phyloP scores from a whole-genome alignment of 805 yeast genomes.

The Saccharomycopsis synnaedendra region DNA sequence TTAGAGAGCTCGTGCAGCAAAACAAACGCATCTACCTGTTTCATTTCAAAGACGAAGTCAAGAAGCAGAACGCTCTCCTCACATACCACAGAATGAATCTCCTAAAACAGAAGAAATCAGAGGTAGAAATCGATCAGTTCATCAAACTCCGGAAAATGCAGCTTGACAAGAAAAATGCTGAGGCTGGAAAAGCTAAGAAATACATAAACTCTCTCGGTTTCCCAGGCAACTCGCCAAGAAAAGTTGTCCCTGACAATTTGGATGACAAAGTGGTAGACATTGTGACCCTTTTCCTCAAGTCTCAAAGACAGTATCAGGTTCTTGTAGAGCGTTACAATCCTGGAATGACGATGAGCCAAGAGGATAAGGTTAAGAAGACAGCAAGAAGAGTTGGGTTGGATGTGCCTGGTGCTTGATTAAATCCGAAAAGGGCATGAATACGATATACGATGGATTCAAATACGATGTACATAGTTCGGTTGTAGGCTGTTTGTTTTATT shows the following conservation, averaged over 20 bases:
- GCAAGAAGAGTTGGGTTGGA: constrained; percentile 86
- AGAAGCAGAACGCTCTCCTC: constrained; percentile 34
- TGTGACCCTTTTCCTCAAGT: constrained; percentile 47
- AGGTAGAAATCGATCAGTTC: not conserved
- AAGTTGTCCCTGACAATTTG: not conserved
- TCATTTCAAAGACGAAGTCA: constrained; percentile 30
- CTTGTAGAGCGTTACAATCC: constrained; percentile 81
- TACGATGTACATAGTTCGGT: too few relatives aligned
- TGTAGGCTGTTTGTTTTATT: too few relatives aligned
- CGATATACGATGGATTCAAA: too few relatives aligned
- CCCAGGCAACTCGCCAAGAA: not conserved
- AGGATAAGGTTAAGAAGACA: constrained; percentile 66
- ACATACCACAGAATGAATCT: constrained; percentile 38
- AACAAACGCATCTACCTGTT: constrained; percentile 17
- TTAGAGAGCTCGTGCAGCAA: constrained; percentile 11
- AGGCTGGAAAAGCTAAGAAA: not conserved
- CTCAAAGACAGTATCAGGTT: constrained; percentile 70
- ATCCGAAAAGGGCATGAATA: too few relatives aligned
- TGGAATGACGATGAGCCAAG: constrained; percentile 64
- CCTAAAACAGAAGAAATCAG: constrained; percentile 26
- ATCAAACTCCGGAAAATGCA: not conserved
- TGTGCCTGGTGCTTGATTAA: constrained; percentile 31
- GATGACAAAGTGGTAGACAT: constrained; percentile 25
- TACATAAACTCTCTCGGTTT: constrained; percentile 2
- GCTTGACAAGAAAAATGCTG: not conserved